Conservation (phyloP, 2,329 filamentous ascomycete genomes). For the Botrytis tulipae region DNA sequence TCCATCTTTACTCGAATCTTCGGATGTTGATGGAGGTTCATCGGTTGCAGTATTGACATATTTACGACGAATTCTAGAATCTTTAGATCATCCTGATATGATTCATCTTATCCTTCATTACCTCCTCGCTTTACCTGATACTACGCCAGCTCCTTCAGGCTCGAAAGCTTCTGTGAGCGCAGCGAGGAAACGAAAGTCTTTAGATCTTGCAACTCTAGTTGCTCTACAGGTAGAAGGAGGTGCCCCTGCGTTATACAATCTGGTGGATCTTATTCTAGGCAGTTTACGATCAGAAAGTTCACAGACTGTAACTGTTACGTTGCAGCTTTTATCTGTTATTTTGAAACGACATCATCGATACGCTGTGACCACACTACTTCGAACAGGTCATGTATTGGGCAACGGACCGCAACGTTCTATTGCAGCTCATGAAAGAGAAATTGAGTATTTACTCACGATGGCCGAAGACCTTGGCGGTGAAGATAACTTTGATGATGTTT, state of each 20-base stretch:
- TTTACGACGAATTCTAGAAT: slow-evolving; percentile 83
- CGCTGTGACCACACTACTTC: slow-evolving; percentile 73
- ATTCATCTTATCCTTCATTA: slow-evolving; percentile 93
- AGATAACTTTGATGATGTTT: slow-evolving; percentile 69
- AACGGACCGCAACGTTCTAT: slow-evolving; percentile 60
- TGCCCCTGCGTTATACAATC: slow-evolving; percentile 86
- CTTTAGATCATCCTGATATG: slow-evolving; percentile 88
- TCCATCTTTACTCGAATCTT: slow-evolving; percentile 92
- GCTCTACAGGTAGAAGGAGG: slow-evolving; percentile 69
- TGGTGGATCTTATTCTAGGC: slow-evolving; percentile 85
- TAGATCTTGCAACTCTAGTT: slow-evolving; percentile 80
- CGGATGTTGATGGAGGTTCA: slow-evolving; percentile 93
- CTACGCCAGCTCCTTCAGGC: slow-evolving; percentile 35
- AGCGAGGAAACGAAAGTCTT: slow-evolving; percentile 79
- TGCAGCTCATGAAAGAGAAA: slow-evolving; percentile 72
- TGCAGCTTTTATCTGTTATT: slow-evolving; percentile 84
- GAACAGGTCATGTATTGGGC: slow-evolving; percentile 58
- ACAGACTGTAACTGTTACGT: slow-evolving; percentile 84
- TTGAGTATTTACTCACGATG: slow-evolving; percentile 67
- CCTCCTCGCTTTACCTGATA: slow-evolving; percentile 75
- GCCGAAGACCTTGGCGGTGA: slow-evolving; percentile 68
- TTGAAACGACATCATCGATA: slow-evolving; percentile 86
- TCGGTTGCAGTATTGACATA: slow-evolving; percentile 96
- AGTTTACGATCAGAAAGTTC: slow-evolving; percentile 81
- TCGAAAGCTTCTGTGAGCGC: slow-evolving; percentile 58